These are phyloP conservation scores for Delonix regia DNA, from an alignment of 306 rosid genomes.

Conservation along the genomic window DNA sequence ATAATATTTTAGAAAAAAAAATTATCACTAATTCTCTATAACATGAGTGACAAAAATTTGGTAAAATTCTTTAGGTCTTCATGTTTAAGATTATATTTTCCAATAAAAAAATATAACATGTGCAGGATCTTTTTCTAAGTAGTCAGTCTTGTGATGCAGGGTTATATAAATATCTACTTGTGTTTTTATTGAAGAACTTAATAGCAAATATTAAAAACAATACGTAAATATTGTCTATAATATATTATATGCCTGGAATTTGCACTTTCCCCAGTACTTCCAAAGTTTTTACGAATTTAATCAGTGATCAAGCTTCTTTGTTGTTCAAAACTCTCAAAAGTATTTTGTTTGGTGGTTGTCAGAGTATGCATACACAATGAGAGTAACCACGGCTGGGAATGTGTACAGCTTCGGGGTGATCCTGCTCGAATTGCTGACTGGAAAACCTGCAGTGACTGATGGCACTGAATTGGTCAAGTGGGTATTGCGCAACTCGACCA, in stretches of 20 bases:
- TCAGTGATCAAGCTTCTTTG: background rate
- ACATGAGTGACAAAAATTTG: background rate
- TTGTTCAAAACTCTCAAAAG: slow-evolving; percentile 15
- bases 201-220: too few relatives aligned
- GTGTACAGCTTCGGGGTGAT: slow-evolving; percentile 88
- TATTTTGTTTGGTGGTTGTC: slow-evolving; percentile 38
- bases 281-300: background rate
- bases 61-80: background rate
- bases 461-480: slow-evolving; percentile 85
- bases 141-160: background rate
- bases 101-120: too few relatives aligned
- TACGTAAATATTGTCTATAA: background rate
- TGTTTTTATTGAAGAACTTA: too few relatives aligned
- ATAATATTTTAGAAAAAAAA: background rate
- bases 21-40: background rate
- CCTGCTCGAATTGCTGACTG: slow-evolving; percentile 81
- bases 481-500: slow-evolving; percentile 52
- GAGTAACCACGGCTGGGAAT: slow-evolving; percentile 74
- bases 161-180: background rate
- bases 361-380: slow-evolving; percentile 96
- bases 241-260: background rate
- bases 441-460: slow-evolving; percentile 78
- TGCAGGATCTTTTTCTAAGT: too few relatives aligned
- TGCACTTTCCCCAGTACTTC: background rate
- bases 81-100: too few relatives aligned